Evolutionary conservation across 805 yeast genomes (phyloP).

Genomic region (Metschnikowia matae): DNA sequence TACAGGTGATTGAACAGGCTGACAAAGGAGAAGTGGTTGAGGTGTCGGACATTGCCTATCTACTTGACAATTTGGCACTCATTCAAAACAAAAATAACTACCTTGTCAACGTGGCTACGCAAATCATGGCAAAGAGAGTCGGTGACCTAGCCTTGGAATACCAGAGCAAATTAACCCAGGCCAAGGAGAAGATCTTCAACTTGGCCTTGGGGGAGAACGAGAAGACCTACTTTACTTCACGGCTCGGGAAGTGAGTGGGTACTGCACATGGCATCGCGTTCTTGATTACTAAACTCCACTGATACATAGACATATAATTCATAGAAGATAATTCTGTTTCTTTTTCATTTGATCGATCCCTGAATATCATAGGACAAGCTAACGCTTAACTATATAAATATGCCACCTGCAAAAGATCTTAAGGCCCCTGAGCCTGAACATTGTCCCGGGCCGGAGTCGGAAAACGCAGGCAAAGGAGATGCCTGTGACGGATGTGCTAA

Average conservation of each 20-base stretch:
- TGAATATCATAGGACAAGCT: neutral
- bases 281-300: slow-evolving; percentile 1
- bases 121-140: slow-evolving; percentile 48
- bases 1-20: slow-evolving; percentile 24
- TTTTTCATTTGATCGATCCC: neutral
- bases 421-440: slow-evolving; percentile 88
- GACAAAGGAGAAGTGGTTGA: slow-evolving; percentile 15
- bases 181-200: slow-evolving; percentile 31
- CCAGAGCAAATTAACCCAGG: slow-evolving; percentile 15
- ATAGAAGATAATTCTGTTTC: neutral
- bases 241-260: neutral
- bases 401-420: slow-evolving; percentile 26
- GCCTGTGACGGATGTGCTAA: slow-evolving; percentile 96
- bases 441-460: slow-evolving; percentile 98
- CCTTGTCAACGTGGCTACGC: slow-evolving; percentile 41
- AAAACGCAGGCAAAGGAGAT: slow-evolving; percentile 86
- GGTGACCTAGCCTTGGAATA: slow-evolving; percentile 36
- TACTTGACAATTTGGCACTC: slow-evolving; percentile 45
- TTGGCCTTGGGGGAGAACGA: slow-evolving; percentile 48
- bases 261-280: slow-evolving; percentile 2
- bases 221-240: slow-evolving; percentile 26
- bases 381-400: neutral
- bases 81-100: slow-evolving; percentile 23
- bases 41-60: slow-evolving; percentile 27
- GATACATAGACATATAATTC: neutral